Evolutionary conservation across 805 yeast species (phyloP).

Genomic region (Pichia ethanolica): DNA sequence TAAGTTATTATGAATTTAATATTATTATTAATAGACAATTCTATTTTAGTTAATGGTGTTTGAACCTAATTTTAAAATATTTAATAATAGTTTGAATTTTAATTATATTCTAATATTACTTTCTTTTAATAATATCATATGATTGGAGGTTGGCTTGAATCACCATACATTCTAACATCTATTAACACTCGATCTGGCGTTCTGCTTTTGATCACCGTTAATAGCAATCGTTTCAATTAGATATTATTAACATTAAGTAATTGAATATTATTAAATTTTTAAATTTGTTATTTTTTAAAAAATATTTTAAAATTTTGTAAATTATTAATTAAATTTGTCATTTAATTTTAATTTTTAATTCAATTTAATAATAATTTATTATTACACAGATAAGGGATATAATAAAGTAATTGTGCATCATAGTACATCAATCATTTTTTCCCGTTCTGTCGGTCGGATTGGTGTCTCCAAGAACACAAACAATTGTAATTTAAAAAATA

Average conservation of each 20-base stretch:
- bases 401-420: conserved; percentile 23
- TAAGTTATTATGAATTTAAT: not conserved
- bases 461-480: conserved; percentile 32
- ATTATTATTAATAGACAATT: not conserved
- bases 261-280: not conserved
- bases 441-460: conserved; percentile 18
- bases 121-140: not conserved
- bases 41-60: not conserved
- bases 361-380: not conserved
- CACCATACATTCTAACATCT: conserved; percentile 12
- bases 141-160: conserved; percentile 10
- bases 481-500: conserved; percentile 7
- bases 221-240: conserved; percentile 10
- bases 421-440: conserved; percentile 25
- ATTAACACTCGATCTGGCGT: conserved; percentile 10
- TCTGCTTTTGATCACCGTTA: conserved; percentile 11
- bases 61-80: not conserved
- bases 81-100: not conserved
- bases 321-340: no score
- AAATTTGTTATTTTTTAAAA: not conserved
- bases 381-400: conserved; percentile 9
- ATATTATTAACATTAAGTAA: not conserved
- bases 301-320: no score
- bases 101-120: not conserved
- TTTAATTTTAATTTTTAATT: not conserved